A percentile compares a stretch with the other conserved stretches of the same genome.
Evolutionary conservation across 257 asterid genomes (phyloP).

Genomic region (Lantana camara): DNA sequence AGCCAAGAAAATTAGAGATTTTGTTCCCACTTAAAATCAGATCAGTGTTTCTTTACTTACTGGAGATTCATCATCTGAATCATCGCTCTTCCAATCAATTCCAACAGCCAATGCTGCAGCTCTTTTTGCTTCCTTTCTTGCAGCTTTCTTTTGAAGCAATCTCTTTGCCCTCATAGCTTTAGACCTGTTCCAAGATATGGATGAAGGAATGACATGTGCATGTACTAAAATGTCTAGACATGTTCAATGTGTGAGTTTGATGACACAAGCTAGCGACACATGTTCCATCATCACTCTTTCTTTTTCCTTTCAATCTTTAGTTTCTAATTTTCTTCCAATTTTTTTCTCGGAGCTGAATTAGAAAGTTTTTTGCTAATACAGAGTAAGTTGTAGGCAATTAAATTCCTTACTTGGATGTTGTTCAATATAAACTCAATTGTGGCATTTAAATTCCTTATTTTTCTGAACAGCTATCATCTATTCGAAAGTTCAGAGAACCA

Average conservation of each 20-base stretch:
- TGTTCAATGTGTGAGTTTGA: neutral
- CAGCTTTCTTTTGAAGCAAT: slow-evolving; percentile 61
- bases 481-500: slow-evolving; percentile 10
- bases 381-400: neutral
- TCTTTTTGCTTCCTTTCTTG: slow-evolving; percentile 54
- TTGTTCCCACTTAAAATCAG: slow-evolving; percentile 4
- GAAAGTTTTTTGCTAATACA: neutral
- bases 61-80: slow-evolving; percentile 75
- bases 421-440: neutral
- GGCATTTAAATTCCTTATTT: too few species aligned
- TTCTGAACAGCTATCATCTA: slow-evolving; percentile 2
- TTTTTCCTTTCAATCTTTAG: too few species aligned
- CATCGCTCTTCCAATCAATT: slow-evolving; percentile 76
- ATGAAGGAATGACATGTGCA: slow-evolving; percentile 9
- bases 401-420: neutral
- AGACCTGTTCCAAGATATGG: slow-evolving; percentile 40
- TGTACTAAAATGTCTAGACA: slow-evolving; percentile 5
- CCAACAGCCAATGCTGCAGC: slow-evolving; percentile 91
- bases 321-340: too few species aligned
- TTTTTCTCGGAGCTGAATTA: neutral
- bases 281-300: neutral
- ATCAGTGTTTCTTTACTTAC: slow-evolving; percentile 39
- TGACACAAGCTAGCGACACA: neutral
- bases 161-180: slow-evolving; percentile 80
- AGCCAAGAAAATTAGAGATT: slow-evolving; percentile 7